Conservation (phyloP, 805 yeast genomes). For the Wickerhamomyces sydowiorum region DNA sequence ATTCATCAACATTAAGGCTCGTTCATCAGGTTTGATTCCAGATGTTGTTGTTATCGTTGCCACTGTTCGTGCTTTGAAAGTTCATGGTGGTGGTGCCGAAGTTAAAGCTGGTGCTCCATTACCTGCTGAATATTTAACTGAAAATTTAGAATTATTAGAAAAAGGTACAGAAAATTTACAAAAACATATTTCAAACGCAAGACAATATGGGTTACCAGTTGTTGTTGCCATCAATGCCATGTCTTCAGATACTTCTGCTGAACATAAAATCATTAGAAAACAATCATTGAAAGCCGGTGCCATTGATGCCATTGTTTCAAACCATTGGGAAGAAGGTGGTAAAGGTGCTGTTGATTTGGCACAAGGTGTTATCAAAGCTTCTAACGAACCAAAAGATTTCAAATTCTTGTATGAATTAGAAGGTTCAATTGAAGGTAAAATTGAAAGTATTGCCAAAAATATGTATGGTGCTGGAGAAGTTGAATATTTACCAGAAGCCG, state of each 20-base stretch:
- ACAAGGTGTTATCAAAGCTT: constrained; percentile 71
- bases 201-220: constrained; percentile 82
- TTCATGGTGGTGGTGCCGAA: constrained; percentile 96
- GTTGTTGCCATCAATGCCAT: constrained; percentile 92
- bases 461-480: constrained; percentile 92
- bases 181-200: constrained; percentile 85
- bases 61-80: constrained; percentile 92
- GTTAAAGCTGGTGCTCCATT: constrained; percentile 90
- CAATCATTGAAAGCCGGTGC: constrained; percentile 93
- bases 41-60: constrained; percentile 93
- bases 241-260: constrained; percentile 75
- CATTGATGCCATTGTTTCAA: constrained; percentile 79
- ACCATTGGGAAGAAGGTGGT: constrained; percentile 97
- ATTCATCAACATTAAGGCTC: constrained; percentile 91
- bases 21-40: constrained; percentile 83
- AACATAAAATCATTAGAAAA: constrained; percentile 71
- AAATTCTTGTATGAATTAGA: constrained; percentile 66
- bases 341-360: constrained; percentile 83
- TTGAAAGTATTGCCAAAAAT: constrained; percentile 69
- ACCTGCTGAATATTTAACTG: constrained; percentile 75
- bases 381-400: constrained; percentile 44
- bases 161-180: constrained; percentile 83
- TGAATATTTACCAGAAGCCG: constrained; percentile 79
- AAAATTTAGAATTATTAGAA: constrained; percentile 71
- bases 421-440: constrained; percentile 72